Base-by-base conservation (phyloP, 73 alveolate genomes). In the Paramecium octaurelia region DNA sequence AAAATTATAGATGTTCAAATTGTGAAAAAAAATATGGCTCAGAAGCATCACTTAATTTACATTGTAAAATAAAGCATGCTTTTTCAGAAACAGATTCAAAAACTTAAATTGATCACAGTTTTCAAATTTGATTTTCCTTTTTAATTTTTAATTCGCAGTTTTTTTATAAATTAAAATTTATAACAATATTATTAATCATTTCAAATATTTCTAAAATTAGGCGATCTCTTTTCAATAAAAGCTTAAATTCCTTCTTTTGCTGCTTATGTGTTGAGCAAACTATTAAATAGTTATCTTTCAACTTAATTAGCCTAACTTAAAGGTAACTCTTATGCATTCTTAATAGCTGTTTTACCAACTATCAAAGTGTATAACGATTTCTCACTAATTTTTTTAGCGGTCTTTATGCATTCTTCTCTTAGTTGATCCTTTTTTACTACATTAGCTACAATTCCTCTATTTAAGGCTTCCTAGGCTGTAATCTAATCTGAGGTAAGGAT, bases 171-270 rank as follows among this genome's bases (percentile, higher is more conserved):
- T 54, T 54, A 54, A 54, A 54, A 18, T 54, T 54, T 54, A 48
- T 54, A 54, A 54, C 69, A n/a, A 54, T 54, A 16, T 54, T 18
- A 54, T 54, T 54, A 54, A 54, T n/a, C 11, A 54, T 54, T 54
- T 93, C 98, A 97, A 84, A 94, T 95, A 57, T 98, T 97, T 92
- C 93, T 86, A 92, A 94, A 96, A 46, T 75, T 91, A 35, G 98
- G 97, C 89, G 94, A 96, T 93, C 99, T 92, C 99, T 97, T 86
- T 98, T 98, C 99, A 40, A 96, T 95, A 80, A 98, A 98, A 42
- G 98, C 99, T 58, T 93, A 88, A 77, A 98, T 93, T 3, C 99
- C 99, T 90, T 97, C 99, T 58, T 89, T 58, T 92, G 99, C 96
- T 69, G 97, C 99, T 24, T 95, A 93, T 4, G 97, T 96, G 35